Base-by-base conservation (phyloP, 2,329 filamentous ascomycete species). In the Zarea fungicola region DNA sequence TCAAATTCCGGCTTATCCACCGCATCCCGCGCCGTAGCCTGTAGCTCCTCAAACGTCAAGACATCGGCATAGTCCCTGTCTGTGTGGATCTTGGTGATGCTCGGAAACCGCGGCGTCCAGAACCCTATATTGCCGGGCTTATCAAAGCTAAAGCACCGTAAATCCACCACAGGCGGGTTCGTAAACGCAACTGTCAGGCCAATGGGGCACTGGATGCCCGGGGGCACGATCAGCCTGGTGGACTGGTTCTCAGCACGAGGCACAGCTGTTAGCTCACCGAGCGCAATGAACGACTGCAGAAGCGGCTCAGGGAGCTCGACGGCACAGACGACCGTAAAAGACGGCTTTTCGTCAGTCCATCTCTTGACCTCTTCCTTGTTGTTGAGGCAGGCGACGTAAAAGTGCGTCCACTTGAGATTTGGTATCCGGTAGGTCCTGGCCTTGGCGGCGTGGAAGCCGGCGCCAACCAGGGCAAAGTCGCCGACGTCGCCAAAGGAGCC, bases 401-500 rank as follows among this genome's bases (percentile, higher is more conserved):
- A 95, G 43, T 87, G 81, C 3, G 88, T 95, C 84, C 85, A 95
- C 47, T 77, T 75, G 36, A 87, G 60, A 16, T 74, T 72, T 6
- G 71, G 69, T 3, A 84, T 64, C 5, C 70, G 65, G 41, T 80
- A 76, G 7, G 74, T 70, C 39, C 72, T 74, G 7, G 84, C 85
- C 53, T 81, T 78, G 42, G 74, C 70, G 3, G 84, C 69, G 55
- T 89, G 79, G 56, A 85, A 90, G 16, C 81, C 80, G 6, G 81
- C 90, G 0, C 88, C 90, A 3, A 96, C 71, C 2, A 92, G 75
- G 2, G 86, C 84, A 60, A 96, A 87, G 62, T 96, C 91, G 9
- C 87, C 87, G 25, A 89, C 81, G 52, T 95, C 90, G 1, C 89
- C 89, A 61, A 92, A 80, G 3, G 81, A 81, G 22, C 77, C 74